These are phyloP conservation scores for Trichoderma koningiopsis DNA, from an alignment of 2,329 filamentous ascomycete genomes.

Conservation along the genomic window DNA sequence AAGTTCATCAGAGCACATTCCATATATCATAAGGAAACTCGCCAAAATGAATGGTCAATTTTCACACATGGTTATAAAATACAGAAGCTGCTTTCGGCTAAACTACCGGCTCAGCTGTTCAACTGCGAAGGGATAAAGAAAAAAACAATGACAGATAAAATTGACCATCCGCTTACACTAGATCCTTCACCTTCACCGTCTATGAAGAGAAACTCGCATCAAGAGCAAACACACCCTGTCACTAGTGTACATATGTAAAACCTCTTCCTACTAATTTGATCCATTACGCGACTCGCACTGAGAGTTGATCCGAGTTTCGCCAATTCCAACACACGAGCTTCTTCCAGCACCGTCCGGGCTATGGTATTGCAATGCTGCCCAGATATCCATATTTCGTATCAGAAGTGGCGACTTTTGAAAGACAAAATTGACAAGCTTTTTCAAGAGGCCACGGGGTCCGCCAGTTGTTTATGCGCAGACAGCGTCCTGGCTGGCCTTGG, in stretches of 20 bases:
- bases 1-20: background rate
- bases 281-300: constrained; percentile 32
- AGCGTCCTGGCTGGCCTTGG: constrained; percentile 71
- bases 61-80: background rate
- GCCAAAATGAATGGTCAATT: background rate
- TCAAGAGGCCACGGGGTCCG: constrained; percentile 8
- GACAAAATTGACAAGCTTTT: constrained; percentile 19
- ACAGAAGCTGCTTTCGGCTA: background rate
- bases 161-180: constrained; percentile 46
- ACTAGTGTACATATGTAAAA: constrained; percentile 56
- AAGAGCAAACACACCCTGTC: constrained; percentile 47
- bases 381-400: constrained; percentile 16
- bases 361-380: constrained; percentile 10
- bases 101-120: background rate
- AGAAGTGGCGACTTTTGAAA: constrained; percentile 9
- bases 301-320: constrained; percentile 31
- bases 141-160: constrained; percentile 31
- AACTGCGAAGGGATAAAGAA: background rate
- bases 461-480: constrained; percentile 46
- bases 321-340: constrained; percentile 32
- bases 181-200: constrained; percentile 48
- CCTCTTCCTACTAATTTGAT: constrained; percentile 36
- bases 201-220: constrained; percentile 50
- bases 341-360: constrained; percentile 19
- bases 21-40: background rate